Evolutionary conservation across 768 basidiomycete genomes (phyloP), one percentile per base, ranked within the genome.

Genomic region (Panellus pusillus): DNA sequence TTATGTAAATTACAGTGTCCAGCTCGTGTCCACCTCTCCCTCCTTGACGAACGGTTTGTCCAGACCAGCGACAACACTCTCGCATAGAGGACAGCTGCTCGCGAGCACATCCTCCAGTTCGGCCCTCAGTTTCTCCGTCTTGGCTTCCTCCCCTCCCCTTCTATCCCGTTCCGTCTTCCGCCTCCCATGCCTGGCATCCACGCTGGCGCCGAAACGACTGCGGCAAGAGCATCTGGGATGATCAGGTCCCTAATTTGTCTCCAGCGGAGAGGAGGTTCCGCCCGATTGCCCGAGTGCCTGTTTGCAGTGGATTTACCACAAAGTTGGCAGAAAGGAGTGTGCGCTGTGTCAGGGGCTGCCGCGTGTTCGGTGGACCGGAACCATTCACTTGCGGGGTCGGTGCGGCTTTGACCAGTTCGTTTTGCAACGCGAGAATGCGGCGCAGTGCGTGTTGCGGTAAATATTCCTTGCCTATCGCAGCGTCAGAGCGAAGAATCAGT

Each of bases 61-160:
- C 62, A 98, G 70, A 6, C 89, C 87, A 5, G 78, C 84, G 41
- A 97, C 80, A 15, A 94, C 89, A 57, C 87, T 87, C 66, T 98
- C 97, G 69, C 97, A 99, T 52, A 98, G 71, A 28, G 95, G 94
- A 73, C 97, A 98, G 54, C 79, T 91, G 61, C 88, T 86, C 15
- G 94, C 88, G 37, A 99, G 74, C 55, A 98, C 68, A 48, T 93
- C 90, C 62, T 99, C 97, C 65, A 99, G 68, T 73, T 98, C 93
- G 38, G 78, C 78, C 61, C 90, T 77, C 67, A 97, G 63, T 67
- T 80, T 85, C 70, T 92, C 91, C 43, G 76, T 72, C 68, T 84
- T 86, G 65, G 80, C 91, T 43, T 75, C 66, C 83, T 85, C 54
- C 79, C 80, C 35, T 74, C 78, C 44, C 76, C 78, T 55, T 76